Conservation (phyloP, 2,329 filamentous ascomycete genomes). For the Furcasterigmium furcatum region DNA sequence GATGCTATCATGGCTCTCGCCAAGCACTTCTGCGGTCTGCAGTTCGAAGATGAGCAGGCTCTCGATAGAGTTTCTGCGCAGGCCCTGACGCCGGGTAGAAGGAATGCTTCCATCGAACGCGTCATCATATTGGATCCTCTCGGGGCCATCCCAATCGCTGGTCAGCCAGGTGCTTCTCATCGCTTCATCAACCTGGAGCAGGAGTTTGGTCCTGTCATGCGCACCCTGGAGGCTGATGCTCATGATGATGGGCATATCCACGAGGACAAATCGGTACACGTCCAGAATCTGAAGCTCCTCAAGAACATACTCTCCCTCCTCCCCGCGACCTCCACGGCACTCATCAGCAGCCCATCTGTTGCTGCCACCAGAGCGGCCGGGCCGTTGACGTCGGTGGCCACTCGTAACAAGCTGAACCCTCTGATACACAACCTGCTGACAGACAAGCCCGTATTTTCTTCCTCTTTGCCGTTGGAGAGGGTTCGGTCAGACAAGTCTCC, state of each 20-base stretch:
- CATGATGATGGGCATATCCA: conserved; percentile 2
- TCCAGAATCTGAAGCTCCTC: conserved; percentile 70
- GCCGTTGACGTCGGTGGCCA: conserved; percentile 48
- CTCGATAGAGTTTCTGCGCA: neutral
- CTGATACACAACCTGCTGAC: conserved; percentile 94
- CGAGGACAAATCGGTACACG: conserved; percentile 25
- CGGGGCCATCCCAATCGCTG: conserved; percentile 74
- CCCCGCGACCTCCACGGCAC: conserved; percentile 78
- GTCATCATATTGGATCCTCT: conserved; percentile 85
- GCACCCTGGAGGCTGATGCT: conserved; percentile 31
- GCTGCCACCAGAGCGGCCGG: conserved; percentile 53
- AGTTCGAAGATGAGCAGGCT: conserved; percentile 33
- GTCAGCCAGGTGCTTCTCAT: conserved; percentile 29
- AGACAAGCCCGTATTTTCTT: conserved; percentile 89
- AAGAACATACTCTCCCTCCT: conserved; percentile 70
- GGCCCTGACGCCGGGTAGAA: conserved; percentile 22
- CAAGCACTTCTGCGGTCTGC: conserved; percentile 69
- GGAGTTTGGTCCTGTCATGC: conserved; percentile 72
- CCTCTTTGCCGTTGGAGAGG: conserved; percentile 76
- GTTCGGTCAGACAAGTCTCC: conserved; percentile 37
- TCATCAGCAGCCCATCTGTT: conserved; percentile 84
- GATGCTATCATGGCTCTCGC: conserved; percentile 76
- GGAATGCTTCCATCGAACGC: conserved; percentile 68
- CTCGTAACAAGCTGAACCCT: conserved; percentile 65
- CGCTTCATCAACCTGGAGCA: conserved; percentile 89